Evolutionary conservation across 345 rosid species (phyloP), one percentile per base, ranked within the genome.

Genomic region (Gossypium rotundifolium): DNA sequence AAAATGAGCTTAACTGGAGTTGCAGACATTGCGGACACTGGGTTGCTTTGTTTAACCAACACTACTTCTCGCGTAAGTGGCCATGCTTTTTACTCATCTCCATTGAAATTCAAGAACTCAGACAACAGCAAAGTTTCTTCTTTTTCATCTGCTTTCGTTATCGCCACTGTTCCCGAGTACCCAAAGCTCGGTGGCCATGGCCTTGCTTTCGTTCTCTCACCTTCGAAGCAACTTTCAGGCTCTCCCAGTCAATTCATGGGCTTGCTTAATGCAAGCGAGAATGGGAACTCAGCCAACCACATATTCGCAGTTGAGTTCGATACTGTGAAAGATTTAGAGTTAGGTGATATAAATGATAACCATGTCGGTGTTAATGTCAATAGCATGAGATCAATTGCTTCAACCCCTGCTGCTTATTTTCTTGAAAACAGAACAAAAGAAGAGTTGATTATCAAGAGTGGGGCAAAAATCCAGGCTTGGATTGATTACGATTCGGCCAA

Each of bases 241-340:
- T 84, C 87, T 71, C 90, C 93, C 1, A 90, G 88, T 69, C 91
- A 93, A 79, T 93, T 74, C 75, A 18, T 73, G 2, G 97, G 97
- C 10, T 84, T 94, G 4, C 67, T 91, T 70, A 92, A 89, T 79
- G 62, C 86, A 5, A 85, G 38, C 67, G 80, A 60, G 17, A 13
- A 25, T 27, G 64, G 64, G 38, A 60, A 91, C 75, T 65, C 73
- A 75, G 79, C 90, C 9, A 6, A 60, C 81, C 87, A 88, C 70
- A 54, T 94, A 73, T 83, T 92, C 75, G 95, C 95, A 0, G 97
- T 94, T 25, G 98, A 94, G 40, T 92, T 94, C 60, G 98, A 94
- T 75, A 91, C 97, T 0, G 91, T 92, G 23, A 76, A 60, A 65
- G 91, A 92, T 76, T 82, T 84, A 29, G 98, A 91, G 74, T 80